A percentile compares a stretch with the other conserved stretches of the same genome.
phyloP scores from a whole-genome alignment of 2,329 filamentous ascomycete species.

The Aspergillus fijiensis region DNA sequence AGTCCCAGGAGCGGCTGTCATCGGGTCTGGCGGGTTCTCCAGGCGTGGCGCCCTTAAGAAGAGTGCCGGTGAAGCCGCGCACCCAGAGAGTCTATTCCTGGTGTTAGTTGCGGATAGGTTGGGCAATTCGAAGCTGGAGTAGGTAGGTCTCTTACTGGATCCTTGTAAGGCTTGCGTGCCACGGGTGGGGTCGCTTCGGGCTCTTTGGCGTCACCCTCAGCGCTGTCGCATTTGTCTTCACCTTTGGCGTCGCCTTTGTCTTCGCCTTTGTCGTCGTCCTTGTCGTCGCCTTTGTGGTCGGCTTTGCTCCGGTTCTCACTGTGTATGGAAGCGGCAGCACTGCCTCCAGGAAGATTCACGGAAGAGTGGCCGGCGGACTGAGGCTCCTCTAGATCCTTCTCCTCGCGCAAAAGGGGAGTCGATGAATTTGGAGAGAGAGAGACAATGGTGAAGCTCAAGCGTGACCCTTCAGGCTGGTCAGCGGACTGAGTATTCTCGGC shows the following conservation, averaged over 20 bases:
- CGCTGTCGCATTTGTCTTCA: not conserved
- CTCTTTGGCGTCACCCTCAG: not conserved
- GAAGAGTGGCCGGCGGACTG: no score
- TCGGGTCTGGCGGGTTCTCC: constrained; percentile 8
- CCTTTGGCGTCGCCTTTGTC: not conserved
- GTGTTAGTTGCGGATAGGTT: not conserved
- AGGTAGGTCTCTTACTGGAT: not conserved
- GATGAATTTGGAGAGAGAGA: no score
- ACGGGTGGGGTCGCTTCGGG: not conserved
- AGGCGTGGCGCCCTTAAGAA: constrained; percentile 4
- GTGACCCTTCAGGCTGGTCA: no score
- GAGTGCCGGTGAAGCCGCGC: constrained; percentile 18
- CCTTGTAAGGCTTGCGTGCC: not conserved
- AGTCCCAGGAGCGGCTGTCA: constrained; percentile 28
- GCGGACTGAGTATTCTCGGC: no score
- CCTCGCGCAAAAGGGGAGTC: no score
- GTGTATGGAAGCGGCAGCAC: no score
- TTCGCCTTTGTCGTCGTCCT: not conserved
- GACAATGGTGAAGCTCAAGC: no score
- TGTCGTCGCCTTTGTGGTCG: no score
- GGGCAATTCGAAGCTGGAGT: no score
- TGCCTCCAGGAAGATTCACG: no score
- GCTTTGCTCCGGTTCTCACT: no score
- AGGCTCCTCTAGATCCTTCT: no score
- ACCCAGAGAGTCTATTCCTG: constrained; percentile 1